phyloP scores from a whole-genome alignment of 345 rosid species.

The Gossypium ekmanianum region DNA sequence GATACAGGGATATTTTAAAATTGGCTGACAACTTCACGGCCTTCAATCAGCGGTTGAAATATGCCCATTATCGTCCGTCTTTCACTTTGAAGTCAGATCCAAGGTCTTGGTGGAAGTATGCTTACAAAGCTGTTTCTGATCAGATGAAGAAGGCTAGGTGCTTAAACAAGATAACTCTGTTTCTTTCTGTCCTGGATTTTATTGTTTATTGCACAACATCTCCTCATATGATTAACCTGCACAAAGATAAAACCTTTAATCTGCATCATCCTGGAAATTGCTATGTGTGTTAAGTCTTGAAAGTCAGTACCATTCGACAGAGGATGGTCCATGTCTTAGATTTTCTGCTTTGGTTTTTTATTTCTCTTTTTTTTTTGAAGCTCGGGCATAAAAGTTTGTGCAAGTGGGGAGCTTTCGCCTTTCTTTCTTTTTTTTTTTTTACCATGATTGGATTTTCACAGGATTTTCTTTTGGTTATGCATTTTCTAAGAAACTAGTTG shows the following conservation, averaged over 20 bases:
- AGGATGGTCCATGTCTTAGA: not conserved
- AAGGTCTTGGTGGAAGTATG: slow-evolving; percentile 94
- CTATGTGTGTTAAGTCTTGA: not conserved
- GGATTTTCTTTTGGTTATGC: slow-evolving; percentile 19
- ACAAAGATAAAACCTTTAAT: not conserved
- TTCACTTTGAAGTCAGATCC: slow-evolving; percentile 64
- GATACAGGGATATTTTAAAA: slow-evolving; percentile 75
- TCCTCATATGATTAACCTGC: not conserved
- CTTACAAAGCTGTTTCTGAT: slow-evolving; percentile 71
- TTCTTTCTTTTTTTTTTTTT: not conserved
- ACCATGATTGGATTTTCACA: not conserved
- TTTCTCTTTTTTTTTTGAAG: not conserved
- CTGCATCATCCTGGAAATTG: not conserved
- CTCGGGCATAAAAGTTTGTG: not conserved
- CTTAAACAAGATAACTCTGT: not conserved
- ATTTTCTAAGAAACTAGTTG: slow-evolving; percentile 29
- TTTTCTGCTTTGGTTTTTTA: not conserved
- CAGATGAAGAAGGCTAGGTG: slow-evolving; percentile 87
- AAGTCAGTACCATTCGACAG: not conserved
- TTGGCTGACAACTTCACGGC: slow-evolving; percentile 89
- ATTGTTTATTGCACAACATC: not conserved
- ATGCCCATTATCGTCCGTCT: slow-evolving; percentile 82
- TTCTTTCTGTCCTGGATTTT: not conserved
- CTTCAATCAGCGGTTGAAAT: slow-evolving; percentile 78
- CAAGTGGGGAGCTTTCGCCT: not conserved